Conservation (phyloP, 208 protist genomes). For the Naegleria fowleri region DNA sequence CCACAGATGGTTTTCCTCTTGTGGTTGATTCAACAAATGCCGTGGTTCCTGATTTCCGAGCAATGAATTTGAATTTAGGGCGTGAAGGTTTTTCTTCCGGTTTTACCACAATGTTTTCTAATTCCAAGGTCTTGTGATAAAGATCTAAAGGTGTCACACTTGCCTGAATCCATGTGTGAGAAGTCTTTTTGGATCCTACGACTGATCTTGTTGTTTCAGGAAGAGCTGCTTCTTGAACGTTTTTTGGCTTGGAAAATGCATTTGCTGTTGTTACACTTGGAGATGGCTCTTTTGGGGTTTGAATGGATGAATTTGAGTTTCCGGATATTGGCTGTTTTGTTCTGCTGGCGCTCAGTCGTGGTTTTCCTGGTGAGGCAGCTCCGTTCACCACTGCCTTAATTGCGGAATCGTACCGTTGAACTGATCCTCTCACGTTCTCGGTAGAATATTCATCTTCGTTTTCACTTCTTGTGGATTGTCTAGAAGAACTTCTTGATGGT, state of each 20-base stretch:
- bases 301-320: background rate
- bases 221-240: background rate
- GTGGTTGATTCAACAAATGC: background rate
- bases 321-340: background rate
- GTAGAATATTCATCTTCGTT: background rate
- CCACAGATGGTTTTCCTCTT: background rate
- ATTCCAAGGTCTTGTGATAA: background rate
- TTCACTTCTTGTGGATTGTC: background rate
- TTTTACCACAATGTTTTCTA: background rate
- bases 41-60: background rate
- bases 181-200: background rate
- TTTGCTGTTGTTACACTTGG: background rate
- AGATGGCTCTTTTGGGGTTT: background rate
- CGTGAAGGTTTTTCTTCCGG: background rate
- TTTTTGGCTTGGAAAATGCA: background rate
- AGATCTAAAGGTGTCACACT: background rate
- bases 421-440: background rate
- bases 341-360: background rate
- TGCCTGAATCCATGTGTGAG: background rate
- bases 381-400: background rate
- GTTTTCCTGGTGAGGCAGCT: background rate
- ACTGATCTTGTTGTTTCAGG: background rate
- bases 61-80: background rate
- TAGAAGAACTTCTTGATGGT: background rate
- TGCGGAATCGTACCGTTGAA: background rate